Conservation (phyloP, 257 asterid genomes). For the Penstemon eatonii region DNA sequence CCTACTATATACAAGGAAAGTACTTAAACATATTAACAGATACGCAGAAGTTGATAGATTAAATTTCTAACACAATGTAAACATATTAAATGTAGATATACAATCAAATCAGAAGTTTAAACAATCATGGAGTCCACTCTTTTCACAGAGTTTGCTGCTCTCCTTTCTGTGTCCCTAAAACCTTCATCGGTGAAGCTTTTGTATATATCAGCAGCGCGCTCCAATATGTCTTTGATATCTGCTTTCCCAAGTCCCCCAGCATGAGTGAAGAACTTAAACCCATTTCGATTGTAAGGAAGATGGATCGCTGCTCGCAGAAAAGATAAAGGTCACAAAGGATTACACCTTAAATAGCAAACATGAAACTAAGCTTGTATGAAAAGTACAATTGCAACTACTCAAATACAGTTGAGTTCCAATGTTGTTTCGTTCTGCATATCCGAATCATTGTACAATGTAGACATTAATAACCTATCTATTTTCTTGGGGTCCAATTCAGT, state of each 20-base stretch:
- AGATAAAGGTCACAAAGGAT: constrained; percentile 29
- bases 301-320: constrained; percentile 81
- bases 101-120: constrained; percentile 89
- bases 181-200: constrained; percentile 56
- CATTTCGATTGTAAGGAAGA: constrained; percentile 96
- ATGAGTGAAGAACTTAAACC: constrained; percentile 89
- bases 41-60: constrained; percentile 21
- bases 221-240: constrained; percentile 92
- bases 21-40: too few relatives aligned
- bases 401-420: constrained; percentile 34
- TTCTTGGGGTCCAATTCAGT: too few relatives aligned
- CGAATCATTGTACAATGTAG: too few relatives aligned
- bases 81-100: constrained; percentile 7
- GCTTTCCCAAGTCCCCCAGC: constrained; percentile 94
- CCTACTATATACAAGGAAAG: too few relatives aligned
- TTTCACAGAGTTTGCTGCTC: constrained; percentile 52
- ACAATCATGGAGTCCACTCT: constrained; percentile 84
- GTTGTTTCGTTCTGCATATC: neutral
- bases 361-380: constrained; percentile 13
- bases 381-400: constrained; percentile 4
- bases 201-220: constrained; percentile 73
- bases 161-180: constrained; percentile 43
- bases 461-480: too few relatives aligned
- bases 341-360: constrained; percentile 10
- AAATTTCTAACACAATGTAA: constrained; percentile 15